Evolutionary conservation across 768 basidiomycete species (phyloP), one percentile per base, ranked within the genome.

Genomic region (Chlorophyllum brunneum): DNA sequence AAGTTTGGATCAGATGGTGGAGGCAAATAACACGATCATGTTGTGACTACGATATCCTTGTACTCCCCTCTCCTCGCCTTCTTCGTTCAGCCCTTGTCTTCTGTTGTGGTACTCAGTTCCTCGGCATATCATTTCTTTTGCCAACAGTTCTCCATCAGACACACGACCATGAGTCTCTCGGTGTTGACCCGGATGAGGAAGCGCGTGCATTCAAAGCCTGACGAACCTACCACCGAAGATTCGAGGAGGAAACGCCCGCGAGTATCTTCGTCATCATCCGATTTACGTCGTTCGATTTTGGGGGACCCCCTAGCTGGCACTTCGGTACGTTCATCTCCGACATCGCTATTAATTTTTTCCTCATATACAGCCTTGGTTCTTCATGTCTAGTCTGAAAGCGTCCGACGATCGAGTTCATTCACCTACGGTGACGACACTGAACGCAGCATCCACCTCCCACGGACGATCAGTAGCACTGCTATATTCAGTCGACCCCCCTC

Each of bases 1-100:
- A 11, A 55, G 30, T 46, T 50, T 50, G 41, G 40, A 36, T n/a
- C 27, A 22, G 20, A 27, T 38, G 38, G 38, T 46, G 18, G 29
- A 46, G 22, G 43, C 63, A 71, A 71, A 69, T 57, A 71, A 71
- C 67, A 66, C 67, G 51, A 67, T 68, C 65, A 67, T 67, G 59
- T 38, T 37, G 46, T 43, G 41, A 48, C 44, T 55, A 42, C 39
- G 22, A 33, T 30, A 9, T 48, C 24, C 27, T 23, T 50, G 33
- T 49, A 47, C 53, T 52, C 46, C 45, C 39, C 22, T n/a, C n/a
- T n/a, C n/a, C n/a, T n/a, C n/a, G n/a, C n/a, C n/a, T n/a, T n/a
- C n/a, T n/a, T n/a, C 43, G 38, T 30, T 37, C 26, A 40, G 56
- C 24, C n/a, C 43, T 44, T 33, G 48, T 41, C 27, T 5, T 16